Evolutionary conservation across 2,329 filamentous ascomycete genomes (phyloP), one percentile per base, ranked within the genome.

Genomic region (Colletotrichum navitas): DNA sequence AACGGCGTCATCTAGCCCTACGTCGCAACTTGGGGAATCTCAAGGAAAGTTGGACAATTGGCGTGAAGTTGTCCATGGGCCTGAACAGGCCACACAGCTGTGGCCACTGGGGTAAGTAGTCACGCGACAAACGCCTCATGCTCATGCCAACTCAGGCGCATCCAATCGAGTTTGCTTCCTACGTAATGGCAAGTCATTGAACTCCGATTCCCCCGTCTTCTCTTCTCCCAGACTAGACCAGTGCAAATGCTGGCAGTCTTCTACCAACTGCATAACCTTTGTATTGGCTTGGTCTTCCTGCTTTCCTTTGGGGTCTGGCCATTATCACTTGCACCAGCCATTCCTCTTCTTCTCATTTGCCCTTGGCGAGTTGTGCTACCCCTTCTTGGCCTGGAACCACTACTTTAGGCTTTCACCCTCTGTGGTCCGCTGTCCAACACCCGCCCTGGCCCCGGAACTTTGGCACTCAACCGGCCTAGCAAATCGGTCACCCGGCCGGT

Each of bases 81-180:
- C 51, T 41, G 26, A 68, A 71, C 65, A 68, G 59, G 68, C 65
- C 52, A 39, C 52, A 36, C 58, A 63, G 56, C 65, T 71, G 68
- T 71, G 59, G 59, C 68, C 59, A 60, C 59, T 68, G 68, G 32
- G 68, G 39, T 55, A 59, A 59, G 16, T 45, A 54, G 68, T 71
- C 68, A 71, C 68, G 68, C 68, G 68, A 71, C 68, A 60, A 71
- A 71, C 65, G 63, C 65, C 52, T 68, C 65, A 64, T 68, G 52
- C 52, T 68, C 65, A 64, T 68, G 52, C 43, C 65, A 41, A 24
- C 59, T 21, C 32, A 14, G 21, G 43, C 59, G n/a, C 41, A 58
- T 36, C 59, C 68, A 63, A 68, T 68, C 43, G 59, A 63, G 52
- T 45, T 39, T 45, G 58, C 36, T 54, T 41, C 34, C 26, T 54